phyloP scores from a whole-genome alignment of 1,139 yeast genomes.

The Geotrichum histeridarum region DNA sequence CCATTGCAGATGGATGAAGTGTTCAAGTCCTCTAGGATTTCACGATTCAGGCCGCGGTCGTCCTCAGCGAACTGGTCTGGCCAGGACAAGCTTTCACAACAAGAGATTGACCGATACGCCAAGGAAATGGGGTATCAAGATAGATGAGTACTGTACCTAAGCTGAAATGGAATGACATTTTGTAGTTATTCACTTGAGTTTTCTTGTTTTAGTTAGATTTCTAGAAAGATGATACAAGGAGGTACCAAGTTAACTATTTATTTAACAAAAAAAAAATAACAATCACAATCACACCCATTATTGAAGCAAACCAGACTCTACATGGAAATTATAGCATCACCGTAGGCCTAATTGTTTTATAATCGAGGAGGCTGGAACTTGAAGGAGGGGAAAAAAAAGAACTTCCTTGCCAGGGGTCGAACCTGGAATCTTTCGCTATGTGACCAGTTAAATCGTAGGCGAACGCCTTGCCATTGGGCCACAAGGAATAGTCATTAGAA shows the following conservation, averaged over 20 bases:
- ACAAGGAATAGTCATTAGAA: too few relatives aligned
- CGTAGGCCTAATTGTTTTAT: too few relatives aligned
- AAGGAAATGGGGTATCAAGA: conserved; percentile 49
- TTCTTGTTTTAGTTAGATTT: not conserved
- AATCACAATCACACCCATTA: not conserved
- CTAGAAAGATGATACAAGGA: not conserved
- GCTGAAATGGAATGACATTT: not conserved
- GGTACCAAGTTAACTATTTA: not conserved
- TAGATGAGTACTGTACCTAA: not conserved
- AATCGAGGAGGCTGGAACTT: too few relatives aligned
- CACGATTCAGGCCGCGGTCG: conserved; percentile 48
- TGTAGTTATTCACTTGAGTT: not conserved
- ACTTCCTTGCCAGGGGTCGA: too few relatives aligned
- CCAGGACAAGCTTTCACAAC: conserved; percentile 43
- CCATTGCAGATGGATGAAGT: conserved; percentile 65
- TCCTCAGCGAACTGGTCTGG: conserved; percentile 55
- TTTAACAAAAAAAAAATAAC: not conserved
- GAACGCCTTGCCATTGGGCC: too few relatives aligned
- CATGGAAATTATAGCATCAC: too few relatives aligned
- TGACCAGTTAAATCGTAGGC: too few relatives aligned
- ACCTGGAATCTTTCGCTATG: too few relatives aligned
- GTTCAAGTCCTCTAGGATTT: conserved; percentile 44
- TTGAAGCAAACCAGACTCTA: too few relatives aligned
- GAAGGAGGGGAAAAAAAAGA: too few relatives aligned
- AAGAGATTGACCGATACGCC: conserved; percentile 51